Evolutionary conservation across 2,329 filamentous ascomycete species (phyloP), one percentile per base, ranked within the genome.

Genomic region (Orbilia quercus): DNA sequence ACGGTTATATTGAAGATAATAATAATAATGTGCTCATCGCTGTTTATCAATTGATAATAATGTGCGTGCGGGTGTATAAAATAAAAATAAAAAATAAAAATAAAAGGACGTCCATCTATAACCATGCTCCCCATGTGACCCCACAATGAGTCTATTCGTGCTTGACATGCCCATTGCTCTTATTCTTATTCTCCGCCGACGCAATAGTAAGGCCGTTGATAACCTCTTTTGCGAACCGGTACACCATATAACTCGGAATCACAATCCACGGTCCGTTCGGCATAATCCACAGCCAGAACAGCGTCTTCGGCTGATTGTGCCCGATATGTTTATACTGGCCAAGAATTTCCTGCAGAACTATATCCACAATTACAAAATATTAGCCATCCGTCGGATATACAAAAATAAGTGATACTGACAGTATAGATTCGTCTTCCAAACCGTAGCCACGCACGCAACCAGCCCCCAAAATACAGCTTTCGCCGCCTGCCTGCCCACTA

Each of bases 341-440:
- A 77, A 84, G 88, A 44, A 83, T 82, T 78, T 90, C 88, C 71
- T 87, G 87, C 58, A 88, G 78, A 82, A 84, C 87, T 87, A 74
- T 38, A 1, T 23, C 31, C 38, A 16, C 9, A 53, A 4, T 5
- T 31, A 5, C 23, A 2, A 20, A 12, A 9, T 7, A 51, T 11
- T 25, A n/a, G 9, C 22, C n/a, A n/a, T n/a, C n/a, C n/a, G n/a
- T n/a, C n/a, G n/a, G n/a, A 28, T 22, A 16, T 18, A 40, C 1
- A 20, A 36, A 11, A 7, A 53, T 28, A 18, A 16, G 34, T 38
- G 9, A 23, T 25, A 82, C 84, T 82, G 76, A 88, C 88, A 87
- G 77, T 91, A 91, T 4, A 91, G 79, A 23, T 88, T 77, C 1
- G 89, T 90, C 82, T 91, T 91, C 78, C 85, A 86, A 18, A 90